Base-by-base conservation (phyloP, 768 basidiomycete species). In the Russula virescens region DNA sequence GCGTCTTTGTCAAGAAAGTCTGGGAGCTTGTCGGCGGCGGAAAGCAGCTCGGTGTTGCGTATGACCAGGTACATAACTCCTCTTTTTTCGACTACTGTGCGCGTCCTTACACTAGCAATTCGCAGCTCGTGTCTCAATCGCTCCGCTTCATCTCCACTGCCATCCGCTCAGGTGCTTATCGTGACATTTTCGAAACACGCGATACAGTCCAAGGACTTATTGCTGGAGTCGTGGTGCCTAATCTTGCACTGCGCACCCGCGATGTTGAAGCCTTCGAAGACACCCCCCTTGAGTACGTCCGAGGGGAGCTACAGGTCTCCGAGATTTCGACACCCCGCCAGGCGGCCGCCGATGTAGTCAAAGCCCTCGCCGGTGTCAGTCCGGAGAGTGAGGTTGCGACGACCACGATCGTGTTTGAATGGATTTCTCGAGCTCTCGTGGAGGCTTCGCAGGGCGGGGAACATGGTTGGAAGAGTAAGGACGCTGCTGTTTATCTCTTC, bases 221-320 rank as follows among this genome's bases (percentile, higher is more conserved):
- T 6, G 86, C 94, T 73, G 89, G 91, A 56, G 92, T 98, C 61
- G 88, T 98, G 26, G 80, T 98, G 28, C 94, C 96, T n/a, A 98
- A 97, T 69, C 91, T 97, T 62, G 78, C 83, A 16, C 79, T 98
- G 16, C 83, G 94, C 64, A 87, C 89, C 43, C 89, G 93, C 67
- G 95, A 98, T 60, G 81, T 91, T 54, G 97, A 99, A 69, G 87
- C 94, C 73, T 98, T 99, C 69, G 94, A 97, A 74, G 97, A 98
- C 64, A 95, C 97, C 67, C 95, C 97, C 0, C 82, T 96, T 43
- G 96, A 98, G 71, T 98, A 89, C 72, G 91, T 98, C 68, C 72
- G 71, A 18, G 61, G 75, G 61, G 67, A 68, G 25, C 42, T 66
- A 70, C 66, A 83, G 63, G 62, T 83, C 28, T 75, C 83, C 58